These are phyloP conservation scores for Chrysanthemum makinoi DNA, from an alignment of 129 eudicot species.

Conservation along the genomic window DNA sequence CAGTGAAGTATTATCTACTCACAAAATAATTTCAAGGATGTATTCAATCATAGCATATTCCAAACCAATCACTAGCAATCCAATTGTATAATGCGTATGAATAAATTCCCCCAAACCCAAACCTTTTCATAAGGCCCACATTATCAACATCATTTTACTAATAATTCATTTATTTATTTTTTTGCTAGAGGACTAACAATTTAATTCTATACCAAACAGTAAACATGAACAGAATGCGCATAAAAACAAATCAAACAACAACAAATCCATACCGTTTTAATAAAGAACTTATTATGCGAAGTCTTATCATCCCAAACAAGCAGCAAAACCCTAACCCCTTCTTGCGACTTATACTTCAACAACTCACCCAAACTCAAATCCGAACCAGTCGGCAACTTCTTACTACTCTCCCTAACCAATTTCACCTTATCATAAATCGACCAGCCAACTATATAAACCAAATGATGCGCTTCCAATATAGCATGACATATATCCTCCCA, in stretches of 20 bases:
- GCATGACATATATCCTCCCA: constrained; percentile 93
- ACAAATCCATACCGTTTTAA: constrained; percentile 53
- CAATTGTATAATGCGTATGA: constrained; percentile 14
- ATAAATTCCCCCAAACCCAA: constrained; percentile 10
- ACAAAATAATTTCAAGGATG: neutral
- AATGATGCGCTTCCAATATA: constrained; percentile 75
- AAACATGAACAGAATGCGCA: neutral
- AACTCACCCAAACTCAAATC: constrained; percentile 63
- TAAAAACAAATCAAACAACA: neutral
- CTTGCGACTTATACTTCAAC: constrained; percentile 78
- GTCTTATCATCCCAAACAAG: constrained; percentile 91
- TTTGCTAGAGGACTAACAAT: neutral
- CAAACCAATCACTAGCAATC: constrained; percentile 16
- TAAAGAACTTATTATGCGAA: constrained; percentile 73
- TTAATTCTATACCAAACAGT: neutral
- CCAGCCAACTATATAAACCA: constrained; percentile 84
- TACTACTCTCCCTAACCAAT: constrained; percentile 73
- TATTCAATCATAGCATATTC: neutral
- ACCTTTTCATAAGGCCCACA: constrained; percentile 19
- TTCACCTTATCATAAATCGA: constrained; percentile 74
- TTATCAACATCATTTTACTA: neutral
- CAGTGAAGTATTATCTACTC: neutral
- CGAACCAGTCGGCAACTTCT: constrained; percentile 52
- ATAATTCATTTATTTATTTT: too few species aligned
- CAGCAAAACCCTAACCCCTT: constrained; percentile 86